Base-by-base conservation (phyloP, 2,329 filamentous ascomycete genomes). In the Teratosphaeria gauchensis region DNA sequence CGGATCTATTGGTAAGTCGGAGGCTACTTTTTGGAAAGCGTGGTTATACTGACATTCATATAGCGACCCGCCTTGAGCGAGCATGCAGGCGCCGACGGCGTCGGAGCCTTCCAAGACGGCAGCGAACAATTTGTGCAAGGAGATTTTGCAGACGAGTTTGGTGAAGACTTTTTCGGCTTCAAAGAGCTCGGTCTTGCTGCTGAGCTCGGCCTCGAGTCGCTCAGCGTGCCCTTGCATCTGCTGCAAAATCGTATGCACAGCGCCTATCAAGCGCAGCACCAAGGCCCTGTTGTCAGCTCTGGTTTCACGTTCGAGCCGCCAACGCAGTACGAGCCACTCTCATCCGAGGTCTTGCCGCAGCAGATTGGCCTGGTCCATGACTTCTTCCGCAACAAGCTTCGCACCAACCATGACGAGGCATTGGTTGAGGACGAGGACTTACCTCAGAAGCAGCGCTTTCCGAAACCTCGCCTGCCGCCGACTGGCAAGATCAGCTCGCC, bases 131-230 rank as follows among this genome's bases (percentile, higher is more conserved):
- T 97, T 66, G 86, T 96, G 54, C 90, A 89, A 53, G 94, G 94
- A 62, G 94, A 99, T 73, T 99, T 99, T 72, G 94, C 94, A 0
- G 94, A 96, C 72, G 94, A 99, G 66, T 88, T 99, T 12, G 92
- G 92, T 61, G 94, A 99, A 77, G 94, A 99, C 76, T 99, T 96
- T 82, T 99, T 99, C 69, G 94, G 94, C 31, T 97, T 99, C 82
- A 92, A 91, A 71, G 92, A 95, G 61, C 83, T 99, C 53, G 94
- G 94, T 51, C 82, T 99, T 59, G 91, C 96, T 68, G 87, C 86
- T 66, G 94, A 99, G 71, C 88, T 97, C 71, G 92, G 92, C 19
- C 81, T 94, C 62, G 87, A 92, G 33, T 88, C 88, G 65, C 83
- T 97, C 61, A 92, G 89, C 56, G 94, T 99, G 38, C 94, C 95